A percentile compares a stretch with the other conserved stretches of the same genome.
phyloP scores from a whole-genome alignment of 768 basidiomycete species.

The Stropharia rugosoannulata region DNA sequence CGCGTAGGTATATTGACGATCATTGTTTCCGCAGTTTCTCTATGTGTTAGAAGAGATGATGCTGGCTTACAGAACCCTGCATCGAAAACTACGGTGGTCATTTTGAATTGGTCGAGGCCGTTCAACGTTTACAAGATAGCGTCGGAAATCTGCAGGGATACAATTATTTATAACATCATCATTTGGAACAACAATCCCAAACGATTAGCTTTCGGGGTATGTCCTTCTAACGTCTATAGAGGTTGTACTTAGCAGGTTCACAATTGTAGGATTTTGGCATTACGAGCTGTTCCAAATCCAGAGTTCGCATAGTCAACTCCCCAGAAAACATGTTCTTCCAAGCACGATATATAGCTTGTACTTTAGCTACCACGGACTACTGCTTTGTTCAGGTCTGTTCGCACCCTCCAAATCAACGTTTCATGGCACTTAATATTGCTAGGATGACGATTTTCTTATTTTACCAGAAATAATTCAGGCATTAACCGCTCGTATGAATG shows the following conservation, averaged over 20 bases:
- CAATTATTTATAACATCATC: conserved; percentile 45
- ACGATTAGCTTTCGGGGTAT: conserved; percentile 40
- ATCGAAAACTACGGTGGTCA: conserved; percentile 48
- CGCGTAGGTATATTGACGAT: not conserved
- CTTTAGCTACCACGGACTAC: conserved; percentile 45
- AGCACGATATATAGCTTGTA: conserved; percentile 60
- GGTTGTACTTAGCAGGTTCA: not conserved
- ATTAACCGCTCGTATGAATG: conserved; percentile 41
- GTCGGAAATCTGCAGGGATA: conserved; percentile 50
- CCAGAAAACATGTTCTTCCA: conserved; percentile 58
- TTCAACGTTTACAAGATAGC: conserved; percentile 58
- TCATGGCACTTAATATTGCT: conserved; percentile 1
- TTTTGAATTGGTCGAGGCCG: conserved; percentile 70
- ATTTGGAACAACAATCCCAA: conserved; percentile 66
- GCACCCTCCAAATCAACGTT: not conserved
- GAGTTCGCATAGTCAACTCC: conserved; percentile 56
- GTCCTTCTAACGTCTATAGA: conserved; percentile 4
- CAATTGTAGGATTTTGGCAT: conserved; percentile 37
- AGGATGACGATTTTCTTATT: conserved; percentile 74
- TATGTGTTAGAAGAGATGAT: not conserved
- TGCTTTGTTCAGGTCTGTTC: conserved; percentile 60
- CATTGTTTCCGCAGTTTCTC: conserved; percentile 7
- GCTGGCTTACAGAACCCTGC: not conserved
- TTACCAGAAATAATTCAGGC: conserved; percentile 53
- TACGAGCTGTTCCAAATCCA: conserved; percentile 39